A percentile compares a stretch with the other conserved stretches of the same genome.
These are phyloP conservation scores for Paraconiothyrium brasiliense DNA, from an alignment of 2,329 filamentous ascomycete genomes.

Conservation along the genomic window DNA sequence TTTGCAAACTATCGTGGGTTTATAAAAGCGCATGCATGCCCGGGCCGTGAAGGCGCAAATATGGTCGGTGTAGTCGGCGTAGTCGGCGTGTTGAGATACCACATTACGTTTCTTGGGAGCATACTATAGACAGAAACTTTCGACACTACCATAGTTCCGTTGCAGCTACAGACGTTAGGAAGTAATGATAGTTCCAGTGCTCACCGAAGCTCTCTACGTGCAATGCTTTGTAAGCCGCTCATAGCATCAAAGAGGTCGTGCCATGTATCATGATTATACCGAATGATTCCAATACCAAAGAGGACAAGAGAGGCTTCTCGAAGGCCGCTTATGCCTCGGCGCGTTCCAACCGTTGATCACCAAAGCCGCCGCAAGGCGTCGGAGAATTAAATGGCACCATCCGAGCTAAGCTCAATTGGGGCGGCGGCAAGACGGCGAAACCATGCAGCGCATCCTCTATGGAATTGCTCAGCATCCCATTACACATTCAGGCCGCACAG, in stretches of 20 bases:
- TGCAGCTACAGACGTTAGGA: neutral
- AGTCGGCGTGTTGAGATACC: neutral
- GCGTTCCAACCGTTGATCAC: constrained; percentile 3
- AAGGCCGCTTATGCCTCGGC: constrained; percentile 6
- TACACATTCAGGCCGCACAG: constrained; percentile 27
- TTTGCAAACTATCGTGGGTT: neutral
- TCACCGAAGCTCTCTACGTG: neutral
- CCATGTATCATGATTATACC: neutral
- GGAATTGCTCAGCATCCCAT: constrained; percentile 30
- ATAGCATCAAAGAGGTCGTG: neutral
- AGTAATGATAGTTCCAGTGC: neutral
- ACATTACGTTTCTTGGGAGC: neutral
- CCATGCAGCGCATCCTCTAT: constrained; percentile 6
- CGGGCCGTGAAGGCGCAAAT: neutral
- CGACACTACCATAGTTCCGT: neutral
- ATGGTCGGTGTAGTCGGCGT: neutral
- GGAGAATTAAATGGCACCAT: constrained; percentile 45
- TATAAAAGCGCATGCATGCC: neutral
- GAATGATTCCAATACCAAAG: neutral
- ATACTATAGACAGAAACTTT: neutral
- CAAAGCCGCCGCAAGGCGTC: constrained; percentile 45
- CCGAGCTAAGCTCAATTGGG: constrained; percentile 33
- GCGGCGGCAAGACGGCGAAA: neutral
- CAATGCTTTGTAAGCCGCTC: neutral
- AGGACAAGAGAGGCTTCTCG: neutral